A percentile compares a stretch with the other conserved stretches of the same genome.
Evolutionary conservation across 2,329 filamentous ascomycete species (phyloP).

Genomic region (Neofusicoccum parvum): DNA sequence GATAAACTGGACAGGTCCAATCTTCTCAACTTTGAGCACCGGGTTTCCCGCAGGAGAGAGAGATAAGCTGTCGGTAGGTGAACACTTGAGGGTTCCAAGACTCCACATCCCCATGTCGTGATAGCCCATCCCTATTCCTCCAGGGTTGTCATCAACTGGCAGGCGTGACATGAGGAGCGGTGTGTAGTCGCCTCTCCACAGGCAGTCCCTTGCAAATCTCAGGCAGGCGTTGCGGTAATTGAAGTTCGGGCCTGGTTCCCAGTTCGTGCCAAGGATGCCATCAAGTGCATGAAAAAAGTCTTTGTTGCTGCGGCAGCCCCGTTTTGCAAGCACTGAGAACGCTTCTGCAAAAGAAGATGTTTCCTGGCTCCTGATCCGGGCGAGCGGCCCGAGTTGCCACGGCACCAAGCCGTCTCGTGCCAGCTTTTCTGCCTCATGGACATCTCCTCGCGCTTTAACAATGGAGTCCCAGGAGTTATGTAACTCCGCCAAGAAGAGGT

Average conservation of each 20-base stretch:
- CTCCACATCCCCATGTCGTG: not conserved
- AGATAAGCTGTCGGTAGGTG: not conserved
- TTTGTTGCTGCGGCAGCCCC: not conserved
- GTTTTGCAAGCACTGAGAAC: not conserved
- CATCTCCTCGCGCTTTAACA: not conserved
- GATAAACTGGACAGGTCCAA: not conserved
- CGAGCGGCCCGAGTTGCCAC: not conserved
- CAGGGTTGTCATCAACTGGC: not conserved
- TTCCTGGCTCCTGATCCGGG: not conserved
- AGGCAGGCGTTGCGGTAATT: slow-evolving; percentile 5
- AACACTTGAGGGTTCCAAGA: not conserved
- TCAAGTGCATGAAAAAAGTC: not conserved
- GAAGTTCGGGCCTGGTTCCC: not conserved
- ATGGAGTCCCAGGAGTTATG: not conserved
- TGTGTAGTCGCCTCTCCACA: slow-evolving; percentile 25
- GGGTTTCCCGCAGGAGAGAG: not conserved
- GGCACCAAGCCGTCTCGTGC: not conserved
- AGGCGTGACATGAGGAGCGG: slow-evolving; percentile 22
- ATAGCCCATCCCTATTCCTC: not conserved
- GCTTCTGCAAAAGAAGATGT: not conserved
- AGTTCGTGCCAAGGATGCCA: not conserved
- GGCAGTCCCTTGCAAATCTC: slow-evolving; percentile 21
- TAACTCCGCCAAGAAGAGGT: slow-evolving; percentile 22
- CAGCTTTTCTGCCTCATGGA: not conserved
- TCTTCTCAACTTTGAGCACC: not conserved